These are phyloP conservation scores for Malus fusca DNA, from an alignment of 306 rosid genomes.

Conservation along the genomic window DNA sequence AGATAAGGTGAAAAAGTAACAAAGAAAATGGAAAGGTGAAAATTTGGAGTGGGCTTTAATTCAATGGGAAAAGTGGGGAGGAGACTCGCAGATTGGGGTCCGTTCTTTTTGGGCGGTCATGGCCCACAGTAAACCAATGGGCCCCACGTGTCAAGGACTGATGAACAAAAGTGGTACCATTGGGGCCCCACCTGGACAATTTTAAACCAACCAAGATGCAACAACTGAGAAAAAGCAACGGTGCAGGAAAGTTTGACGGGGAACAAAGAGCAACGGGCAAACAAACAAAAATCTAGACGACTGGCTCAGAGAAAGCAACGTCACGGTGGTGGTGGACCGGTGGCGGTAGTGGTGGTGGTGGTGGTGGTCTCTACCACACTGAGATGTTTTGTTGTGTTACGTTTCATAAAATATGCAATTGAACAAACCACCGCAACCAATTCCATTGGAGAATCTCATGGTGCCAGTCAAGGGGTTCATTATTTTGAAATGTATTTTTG, in stretches of 20 bases:
- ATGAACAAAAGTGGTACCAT: background rate
- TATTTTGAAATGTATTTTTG: background rate
- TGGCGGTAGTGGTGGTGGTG: background rate
- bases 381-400: background rate
- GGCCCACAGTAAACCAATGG: conserved; percentile 19
- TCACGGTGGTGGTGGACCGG: background rate
- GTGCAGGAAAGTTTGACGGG: conserved; percentile 24
- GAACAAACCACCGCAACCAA: background rate
- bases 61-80: background rate
- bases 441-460: background rate
- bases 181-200: conserved; percentile 10
- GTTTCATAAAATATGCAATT: background rate
- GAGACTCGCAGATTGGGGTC: conserved; percentile 6
- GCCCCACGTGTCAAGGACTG: conserved; percentile 4
- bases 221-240: conserved; percentile 23
- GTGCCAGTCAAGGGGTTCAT: background rate
- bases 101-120: conserved; percentile 29
- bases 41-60: conserved; percentile 4
- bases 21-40: conserved; percentile 12
- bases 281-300: conserved; percentile 1
- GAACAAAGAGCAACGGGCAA: background rate
- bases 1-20: background rate
- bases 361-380: background rate
- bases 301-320: background rate
- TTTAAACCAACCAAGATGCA: conserved; percentile 23